Conservation (phyloP, 2,329 filamentous ascomycete genomes). For the Blastomyces percursus region DNA sequence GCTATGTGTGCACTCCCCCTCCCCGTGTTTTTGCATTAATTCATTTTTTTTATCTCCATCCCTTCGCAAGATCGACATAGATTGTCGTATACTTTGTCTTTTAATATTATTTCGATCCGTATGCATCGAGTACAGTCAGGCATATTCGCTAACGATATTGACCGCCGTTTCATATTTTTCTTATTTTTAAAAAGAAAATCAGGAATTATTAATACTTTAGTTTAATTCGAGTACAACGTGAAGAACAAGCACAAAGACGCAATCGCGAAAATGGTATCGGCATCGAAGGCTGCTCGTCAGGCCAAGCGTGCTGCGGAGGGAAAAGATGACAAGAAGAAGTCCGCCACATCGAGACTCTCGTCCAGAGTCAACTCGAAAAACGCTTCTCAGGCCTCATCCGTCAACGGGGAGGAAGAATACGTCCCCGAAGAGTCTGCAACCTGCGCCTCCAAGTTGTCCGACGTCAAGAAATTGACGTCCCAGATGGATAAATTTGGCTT, state of each 20-base stretch:
- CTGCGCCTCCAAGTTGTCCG: constrained; percentile 60
- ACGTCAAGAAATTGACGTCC: constrained; percentile 74
- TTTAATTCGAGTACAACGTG: constrained; percentile 4
- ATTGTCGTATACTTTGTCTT: constrained; percentile 13
- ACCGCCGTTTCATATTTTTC: constrained; percentile 6
- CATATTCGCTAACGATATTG: constrained; percentile 1
- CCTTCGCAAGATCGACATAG: constrained; percentile 11
- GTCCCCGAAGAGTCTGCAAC: constrained; percentile 60
- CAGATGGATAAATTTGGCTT: constrained; percentile 96
- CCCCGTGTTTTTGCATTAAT: constrained; percentile 17
- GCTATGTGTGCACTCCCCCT: constrained; percentile 15
- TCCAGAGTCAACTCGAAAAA: constrained; percentile 56
- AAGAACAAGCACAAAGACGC: not conserved
- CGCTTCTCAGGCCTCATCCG: constrained; percentile 52
- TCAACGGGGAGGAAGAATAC: constrained; percentile 62
- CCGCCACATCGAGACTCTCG: constrained; percentile 57
- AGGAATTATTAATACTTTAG: constrained; percentile 1
- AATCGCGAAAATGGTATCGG: constrained; percentile 48
- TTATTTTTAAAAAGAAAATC: constrained; percentile 10
- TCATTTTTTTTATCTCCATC: constrained; percentile 4
- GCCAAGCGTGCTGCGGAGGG: constrained; percentile 57
- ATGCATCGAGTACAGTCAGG: not conserved
- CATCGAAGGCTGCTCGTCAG: constrained; percentile 57
- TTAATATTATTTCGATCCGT: not conserved
- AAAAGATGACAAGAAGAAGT: constrained; percentile 66